Evolutionary conservation across 352 stramenopile genomes (phyloP).

Genomic region (Phytopythium ostracodes): DNA sequence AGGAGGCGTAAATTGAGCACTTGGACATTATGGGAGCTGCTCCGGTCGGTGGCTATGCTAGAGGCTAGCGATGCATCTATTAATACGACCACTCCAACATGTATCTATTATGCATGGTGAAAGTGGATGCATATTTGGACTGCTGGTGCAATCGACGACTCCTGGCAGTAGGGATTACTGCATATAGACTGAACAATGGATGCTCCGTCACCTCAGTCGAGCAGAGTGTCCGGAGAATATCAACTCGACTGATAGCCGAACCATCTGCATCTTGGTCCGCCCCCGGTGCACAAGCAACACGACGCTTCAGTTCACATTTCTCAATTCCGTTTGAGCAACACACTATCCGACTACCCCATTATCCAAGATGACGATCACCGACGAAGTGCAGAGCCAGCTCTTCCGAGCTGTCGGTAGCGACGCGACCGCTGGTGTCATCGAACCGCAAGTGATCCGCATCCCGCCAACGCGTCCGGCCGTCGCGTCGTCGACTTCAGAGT

Average conservation of each 20-base stretch:
- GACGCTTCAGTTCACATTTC: not conserved
- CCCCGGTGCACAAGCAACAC: not conserved
- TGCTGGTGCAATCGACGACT: no score
- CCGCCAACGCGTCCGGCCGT: constrained; percentile 19
- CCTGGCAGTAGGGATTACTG: no score
- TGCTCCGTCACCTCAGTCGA: not conserved
- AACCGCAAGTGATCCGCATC: constrained; percentile 20
- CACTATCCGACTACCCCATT: not conserved
- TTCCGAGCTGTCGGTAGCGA: constrained; percentile 12
- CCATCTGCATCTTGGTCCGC: not conserved
- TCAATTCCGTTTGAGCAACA: constrained; percentile 1
- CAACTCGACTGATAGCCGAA: not conserved
- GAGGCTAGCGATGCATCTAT: not conserved
- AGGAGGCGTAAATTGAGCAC: not conserved
- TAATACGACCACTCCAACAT: not conserved
- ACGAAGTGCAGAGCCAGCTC: constrained; percentile 27
- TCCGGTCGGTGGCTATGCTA: no score
- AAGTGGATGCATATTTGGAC: not conserved
- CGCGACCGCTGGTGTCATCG: not conserved
- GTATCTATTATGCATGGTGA: not conserved
- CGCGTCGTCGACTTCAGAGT: constrained; percentile 6
- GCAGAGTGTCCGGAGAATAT: not conserved
- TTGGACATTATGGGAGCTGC: not conserved
- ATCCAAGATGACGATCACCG: constrained; percentile 22
- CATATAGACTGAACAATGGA: not conserved